These are phyloP conservation scores for Esteya vermicola DNA, from an alignment of 2,329 filamentous ascomycete genomes.

Conservation along the genomic window DNA sequence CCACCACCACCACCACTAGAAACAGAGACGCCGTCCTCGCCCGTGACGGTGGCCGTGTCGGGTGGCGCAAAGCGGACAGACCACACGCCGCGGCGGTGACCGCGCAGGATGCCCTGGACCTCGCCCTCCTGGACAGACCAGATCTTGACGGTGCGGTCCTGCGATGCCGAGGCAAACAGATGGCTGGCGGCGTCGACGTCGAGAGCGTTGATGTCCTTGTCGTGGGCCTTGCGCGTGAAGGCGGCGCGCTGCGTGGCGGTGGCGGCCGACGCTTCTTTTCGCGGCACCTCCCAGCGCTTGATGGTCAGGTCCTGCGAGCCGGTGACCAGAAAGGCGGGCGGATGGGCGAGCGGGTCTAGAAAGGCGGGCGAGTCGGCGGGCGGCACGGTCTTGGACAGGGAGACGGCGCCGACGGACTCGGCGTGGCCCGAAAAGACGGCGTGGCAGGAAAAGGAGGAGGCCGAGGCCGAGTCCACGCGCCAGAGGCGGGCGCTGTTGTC, in stretches of 20 bases:
- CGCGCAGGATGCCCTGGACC: conserved; percentile 77
- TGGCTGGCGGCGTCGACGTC: conserved; percentile 60
- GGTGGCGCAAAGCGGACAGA: conserved; percentile 79
- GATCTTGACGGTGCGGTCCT: conserved; percentile 94
- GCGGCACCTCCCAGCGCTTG: conserved; percentile 79
- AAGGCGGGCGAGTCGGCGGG: conserved; percentile 54
- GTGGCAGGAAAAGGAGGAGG: conserved; percentile 22
- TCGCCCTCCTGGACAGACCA: conserved; percentile 87
- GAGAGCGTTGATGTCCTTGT: conserved; percentile 96
- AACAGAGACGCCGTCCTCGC: conserved; percentile 58
- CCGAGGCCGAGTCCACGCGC: conserved; percentile 42
- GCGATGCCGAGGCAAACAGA: conserved; percentile 91
- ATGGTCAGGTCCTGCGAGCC: conserved; percentile 92
- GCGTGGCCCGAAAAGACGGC: conserved; percentile 71
- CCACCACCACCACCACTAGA: too few species aligned
- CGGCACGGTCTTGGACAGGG: conserved; percentile 59
- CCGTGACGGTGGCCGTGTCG: conserved; percentile 58
- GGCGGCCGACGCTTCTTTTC: conserved; percentile 25
- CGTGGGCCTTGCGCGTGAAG: conserved; percentile 90
- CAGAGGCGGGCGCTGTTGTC: conserved; percentile 90
- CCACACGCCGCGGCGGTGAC: conserved; percentile 93
- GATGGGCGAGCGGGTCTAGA: conserved; percentile 60
- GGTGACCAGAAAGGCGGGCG: conserved; percentile 74
- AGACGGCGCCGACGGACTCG: conserved; percentile 83
- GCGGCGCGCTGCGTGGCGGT: conserved; percentile 44